Conservation (phyloP, 108 stramenopile species). For the Licmophora abbreviata region DNA sequence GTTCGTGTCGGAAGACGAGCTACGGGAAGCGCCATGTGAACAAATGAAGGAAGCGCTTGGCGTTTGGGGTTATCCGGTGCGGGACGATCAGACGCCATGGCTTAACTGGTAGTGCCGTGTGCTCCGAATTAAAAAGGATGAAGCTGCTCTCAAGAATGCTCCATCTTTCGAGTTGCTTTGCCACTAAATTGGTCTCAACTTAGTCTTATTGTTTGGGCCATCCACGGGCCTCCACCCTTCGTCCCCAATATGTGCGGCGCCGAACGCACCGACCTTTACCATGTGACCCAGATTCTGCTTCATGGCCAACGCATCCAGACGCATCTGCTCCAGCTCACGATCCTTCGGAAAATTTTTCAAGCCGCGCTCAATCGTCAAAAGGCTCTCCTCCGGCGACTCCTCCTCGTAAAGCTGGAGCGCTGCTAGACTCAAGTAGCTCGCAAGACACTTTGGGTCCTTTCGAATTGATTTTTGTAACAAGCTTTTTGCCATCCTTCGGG, state of each 20-base stretch:
- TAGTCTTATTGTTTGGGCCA: no score
- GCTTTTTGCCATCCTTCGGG: not conserved
- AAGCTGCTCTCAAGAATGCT: no score
- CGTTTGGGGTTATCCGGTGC: slow-evolving; percentile 75
- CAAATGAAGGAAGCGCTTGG: slow-evolving; percentile 83
- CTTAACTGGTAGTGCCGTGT: slow-evolving; percentile 53
- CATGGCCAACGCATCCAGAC: slow-evolving; percentile 5
- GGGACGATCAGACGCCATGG: slow-evolving; percentile 73
- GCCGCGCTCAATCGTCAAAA: not conserved
- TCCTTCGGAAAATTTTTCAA: not conserved
- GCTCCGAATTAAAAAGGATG: no score
- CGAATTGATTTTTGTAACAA: slow-evolving; percentile 1
- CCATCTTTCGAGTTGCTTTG: no score
- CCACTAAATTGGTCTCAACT: no score
- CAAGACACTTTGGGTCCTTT: not conserved
- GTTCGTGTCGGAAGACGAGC: slow-evolving; percentile 64
- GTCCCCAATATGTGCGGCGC: no score
- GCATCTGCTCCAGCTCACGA: not conserved
- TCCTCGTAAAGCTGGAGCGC: slow-evolving; percentile 1
- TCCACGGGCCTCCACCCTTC: no score
- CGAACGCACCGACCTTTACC: not conserved
- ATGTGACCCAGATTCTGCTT: slow-evolving; percentile 4
- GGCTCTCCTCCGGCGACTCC: not conserved
- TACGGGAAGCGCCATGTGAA: slow-evolving; percentile 37
- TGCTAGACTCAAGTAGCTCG: not conserved